phyloP scores from a whole-genome alignment of 768 basidiomycete genomes.

The Lactarius pseudohatsudake region DNA sequence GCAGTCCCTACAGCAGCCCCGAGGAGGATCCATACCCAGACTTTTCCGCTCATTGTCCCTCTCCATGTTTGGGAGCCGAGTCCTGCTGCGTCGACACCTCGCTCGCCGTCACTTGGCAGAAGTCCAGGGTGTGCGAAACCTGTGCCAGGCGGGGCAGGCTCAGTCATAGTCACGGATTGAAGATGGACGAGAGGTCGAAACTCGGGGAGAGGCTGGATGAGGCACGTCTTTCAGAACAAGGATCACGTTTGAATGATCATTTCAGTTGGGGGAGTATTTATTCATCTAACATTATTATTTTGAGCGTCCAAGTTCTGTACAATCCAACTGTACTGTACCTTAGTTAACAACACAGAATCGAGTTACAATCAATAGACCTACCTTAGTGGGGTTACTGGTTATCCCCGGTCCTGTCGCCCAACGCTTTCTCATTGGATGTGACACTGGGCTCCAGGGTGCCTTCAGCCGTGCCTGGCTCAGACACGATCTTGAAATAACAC shows the following conservation, averaged over 20 bases:
- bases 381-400: not conserved
- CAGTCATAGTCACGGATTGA: not conserved
- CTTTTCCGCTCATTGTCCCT: not conserved
- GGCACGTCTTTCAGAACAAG: not conserved
- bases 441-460: not conserved
- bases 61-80: not conserved
- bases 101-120: not conserved
- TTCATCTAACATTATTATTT: slow-evolving; percentile 2
- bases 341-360: not conserved
- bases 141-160: not conserved
- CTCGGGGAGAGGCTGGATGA: not conserved
- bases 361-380: not conserved
- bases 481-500: not conserved
- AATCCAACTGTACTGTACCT: not conserved
- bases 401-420: too few species aligned
- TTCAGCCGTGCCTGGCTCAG: not conserved
- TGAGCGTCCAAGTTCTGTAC: not conserved
- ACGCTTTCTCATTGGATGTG: not conserved
- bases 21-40: not conserved
- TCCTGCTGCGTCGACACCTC: not conserved
- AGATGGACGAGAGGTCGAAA: not conserved
- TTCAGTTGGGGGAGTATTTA: not conserved
- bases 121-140: not conserved
- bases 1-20: slow-evolving; percentile 1
- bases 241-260: not conserved